These are phyloP conservation scores for Verticillium nubilum DNA, from an alignment of 2,329 filamentous ascomycete genomes.

Conservation along the genomic window DNA sequence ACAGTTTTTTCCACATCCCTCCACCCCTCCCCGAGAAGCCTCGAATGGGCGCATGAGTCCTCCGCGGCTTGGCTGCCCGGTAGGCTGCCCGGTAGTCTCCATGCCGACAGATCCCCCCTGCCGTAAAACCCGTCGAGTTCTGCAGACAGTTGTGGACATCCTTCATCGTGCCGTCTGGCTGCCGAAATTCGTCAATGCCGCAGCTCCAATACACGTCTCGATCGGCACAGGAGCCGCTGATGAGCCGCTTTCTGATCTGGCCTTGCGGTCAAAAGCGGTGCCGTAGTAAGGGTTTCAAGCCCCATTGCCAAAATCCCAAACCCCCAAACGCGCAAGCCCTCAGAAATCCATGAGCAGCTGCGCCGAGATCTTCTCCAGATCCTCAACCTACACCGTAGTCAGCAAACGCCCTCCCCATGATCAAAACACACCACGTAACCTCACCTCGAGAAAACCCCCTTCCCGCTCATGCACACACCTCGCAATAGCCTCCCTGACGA, in stretches of 20 bases:
- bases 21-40: background rate
- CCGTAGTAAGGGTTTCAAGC: background rate
- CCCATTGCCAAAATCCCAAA: background rate
- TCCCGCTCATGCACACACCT: conserved; percentile 67
- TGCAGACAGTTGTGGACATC: background rate
- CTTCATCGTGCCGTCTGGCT: background rate
- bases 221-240: background rate
- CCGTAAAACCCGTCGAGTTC: background rate
- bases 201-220: background rate
- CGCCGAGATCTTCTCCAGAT: conserved; percentile 81
- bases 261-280: too few species aligned
- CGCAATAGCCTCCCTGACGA: conserved; percentile 83
- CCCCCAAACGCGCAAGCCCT: conserved; percentile 13
- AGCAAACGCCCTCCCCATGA: background rate
- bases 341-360: conserved; percentile 84
- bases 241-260: too few species aligned
- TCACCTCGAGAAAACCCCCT: conserved; percentile 68
- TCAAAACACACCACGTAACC: conserved; percentile 16
- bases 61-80: background rate
- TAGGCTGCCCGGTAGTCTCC: background rate
- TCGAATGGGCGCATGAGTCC: background rate
- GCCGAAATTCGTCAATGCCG: background rate
- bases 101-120: background rate
- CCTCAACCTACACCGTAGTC: conserved; percentile 58
- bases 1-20: background rate